Evolutionary conservation across 2,329 filamentous ascomycete species (phyloP), one percentile per base, ranked within the genome.

Genomic region (Microdochium trichocladiopsis): DNA sequence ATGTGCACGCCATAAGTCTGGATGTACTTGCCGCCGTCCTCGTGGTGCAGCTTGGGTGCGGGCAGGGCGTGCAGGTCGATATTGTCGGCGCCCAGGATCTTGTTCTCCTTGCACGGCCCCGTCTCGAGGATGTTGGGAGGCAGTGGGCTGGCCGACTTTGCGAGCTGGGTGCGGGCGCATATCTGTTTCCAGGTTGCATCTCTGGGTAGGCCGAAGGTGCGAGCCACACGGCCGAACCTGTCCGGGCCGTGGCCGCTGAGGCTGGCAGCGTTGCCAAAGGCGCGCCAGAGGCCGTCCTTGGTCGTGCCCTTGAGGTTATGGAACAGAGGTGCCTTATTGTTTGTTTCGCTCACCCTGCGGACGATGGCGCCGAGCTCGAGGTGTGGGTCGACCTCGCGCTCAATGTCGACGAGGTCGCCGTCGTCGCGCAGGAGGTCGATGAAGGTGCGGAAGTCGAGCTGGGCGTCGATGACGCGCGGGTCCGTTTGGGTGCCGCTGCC

Each of bases 1-100:
- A 78, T 60, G 49, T 78, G 69, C 61, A 79, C 74, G 2, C 76
- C 76, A 51, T 72, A 75, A 0, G 75, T 79, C 53, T 77, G 74
- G 22, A 79, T 60, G 52, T 78, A 79, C 51, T 72, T 74, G 0
- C 76, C 76, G 0, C 76, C 75, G 52, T 79, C 76, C 0, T 61
- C 57, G 53, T 71, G 52, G 58, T 78, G 72, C 0, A 78, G 60
- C 12, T 68, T 49, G 0, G 75, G 76, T 0, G 64, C 66, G 0
- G 76, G 73, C 0, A 77, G 61, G 12, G 57, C 59, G 0, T 61
- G 68, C 1, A 79, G 64, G 57, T 77, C 73, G 49, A 78, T 65
- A 14, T 75, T 60, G 16, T 66, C 64, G 0, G 60, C 65, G 1
- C 61, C 56, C 1, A 77, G 52, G 11, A 45, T 45, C 41, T 58